These are phyloP conservation scores for Andrographis paniculata DNA, from an alignment of 305 asterid species.

Conservation along the genomic window DNA sequence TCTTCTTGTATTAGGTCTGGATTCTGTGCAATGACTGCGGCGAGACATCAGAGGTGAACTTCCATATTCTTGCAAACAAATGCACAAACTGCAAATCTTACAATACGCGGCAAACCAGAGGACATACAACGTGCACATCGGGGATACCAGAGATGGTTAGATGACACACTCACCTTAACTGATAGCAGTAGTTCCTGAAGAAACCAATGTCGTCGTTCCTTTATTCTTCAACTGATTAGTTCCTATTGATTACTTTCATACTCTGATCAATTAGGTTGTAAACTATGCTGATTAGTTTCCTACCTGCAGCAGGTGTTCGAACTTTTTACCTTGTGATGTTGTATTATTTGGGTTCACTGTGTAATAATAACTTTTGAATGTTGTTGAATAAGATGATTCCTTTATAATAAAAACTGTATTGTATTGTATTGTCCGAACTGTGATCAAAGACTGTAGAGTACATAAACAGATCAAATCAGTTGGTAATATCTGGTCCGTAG, in stretches of 20 bases:
- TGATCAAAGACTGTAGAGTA: too few relatives aligned
- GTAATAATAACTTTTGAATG: background rate
- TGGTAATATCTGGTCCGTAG: constrained; percentile 22
- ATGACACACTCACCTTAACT: constrained; percentile 7
- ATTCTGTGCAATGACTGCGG: constrained; percentile 83
- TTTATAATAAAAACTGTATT: too few relatives aligned
- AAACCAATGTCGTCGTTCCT: constrained; percentile 13
- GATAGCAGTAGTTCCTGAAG: background rate
- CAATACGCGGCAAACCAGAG: constrained; percentile 65
- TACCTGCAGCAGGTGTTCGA: too few relatives aligned
- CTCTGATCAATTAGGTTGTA: too few relatives aligned
- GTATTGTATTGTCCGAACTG: too few relatives aligned
- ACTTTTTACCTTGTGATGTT: too few relatives aligned
- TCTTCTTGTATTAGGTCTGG: constrained; percentile 44
- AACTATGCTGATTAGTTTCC: too few relatives aligned
- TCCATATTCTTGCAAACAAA: constrained; percentile 52
- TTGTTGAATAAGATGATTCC: too few relatives aligned
- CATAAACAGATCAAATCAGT: too few relatives aligned
- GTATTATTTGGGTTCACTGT: too few relatives aligned
- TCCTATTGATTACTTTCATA: background rate
- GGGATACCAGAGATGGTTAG: constrained; percentile 18
- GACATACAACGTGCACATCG: constrained; percentile 34
- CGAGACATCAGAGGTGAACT: constrained; percentile 54
- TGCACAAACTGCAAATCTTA: constrained; percentile 63
- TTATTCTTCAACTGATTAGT: constrained; percentile 17